Percentiles rank a stretch among this genome's conserved stretches.
These are phyloP conservation scores for Candida golubevii DNA, from an alignment of 805 yeast species.

Conservation along the genomic window DNA sequence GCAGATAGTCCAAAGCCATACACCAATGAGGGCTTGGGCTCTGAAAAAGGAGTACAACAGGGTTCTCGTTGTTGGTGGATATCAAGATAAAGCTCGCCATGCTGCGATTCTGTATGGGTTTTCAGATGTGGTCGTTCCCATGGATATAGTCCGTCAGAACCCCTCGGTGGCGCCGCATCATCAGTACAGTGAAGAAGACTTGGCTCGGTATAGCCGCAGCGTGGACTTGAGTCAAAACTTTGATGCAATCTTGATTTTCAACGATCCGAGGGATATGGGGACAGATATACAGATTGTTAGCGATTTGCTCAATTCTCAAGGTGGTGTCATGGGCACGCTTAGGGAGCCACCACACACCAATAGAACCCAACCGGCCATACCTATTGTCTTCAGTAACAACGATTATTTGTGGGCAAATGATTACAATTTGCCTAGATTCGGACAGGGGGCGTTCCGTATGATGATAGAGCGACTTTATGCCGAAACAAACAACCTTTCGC, in stretches of 20 bases:
- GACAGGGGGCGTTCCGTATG: constrained; percentile 83
- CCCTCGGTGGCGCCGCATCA: constrained; percentile 69
- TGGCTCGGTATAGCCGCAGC: constrained; percentile 36
- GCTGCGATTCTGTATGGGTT: constrained; percentile 81
- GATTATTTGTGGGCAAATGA: constrained; percentile 89
- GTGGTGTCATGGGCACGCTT: constrained; percentile 62
- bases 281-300: constrained; percentile 74
- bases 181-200: constrained; percentile 43
- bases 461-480: constrained; percentile 57
- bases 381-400: constrained; percentile 74
- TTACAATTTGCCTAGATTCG: constrained; percentile 72
- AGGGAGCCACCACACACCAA: constrained; percentile 22
- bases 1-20: constrained; percentile 83
- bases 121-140: constrained; percentile 64
- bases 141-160: constrained; percentile 60
- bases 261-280: constrained; percentile 87
- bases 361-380: constrained; percentile 49
- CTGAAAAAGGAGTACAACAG: constrained; percentile 44
- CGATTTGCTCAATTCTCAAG: constrained; percentile 62
- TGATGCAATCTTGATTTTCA: constrained; percentile 78
- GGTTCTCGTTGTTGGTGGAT: constrained; percentile 84
- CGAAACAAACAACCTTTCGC: constrained; percentile 45
- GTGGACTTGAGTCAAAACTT: constrained; percentile 38
- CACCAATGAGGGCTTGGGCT: constrained; percentile 68
- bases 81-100: constrained; percentile 57